These are phyloP conservation scores for Plicaturopsis crispa DNA, from an alignment of 768 basidiomycete species.

Conservation along the genomic window DNA sequence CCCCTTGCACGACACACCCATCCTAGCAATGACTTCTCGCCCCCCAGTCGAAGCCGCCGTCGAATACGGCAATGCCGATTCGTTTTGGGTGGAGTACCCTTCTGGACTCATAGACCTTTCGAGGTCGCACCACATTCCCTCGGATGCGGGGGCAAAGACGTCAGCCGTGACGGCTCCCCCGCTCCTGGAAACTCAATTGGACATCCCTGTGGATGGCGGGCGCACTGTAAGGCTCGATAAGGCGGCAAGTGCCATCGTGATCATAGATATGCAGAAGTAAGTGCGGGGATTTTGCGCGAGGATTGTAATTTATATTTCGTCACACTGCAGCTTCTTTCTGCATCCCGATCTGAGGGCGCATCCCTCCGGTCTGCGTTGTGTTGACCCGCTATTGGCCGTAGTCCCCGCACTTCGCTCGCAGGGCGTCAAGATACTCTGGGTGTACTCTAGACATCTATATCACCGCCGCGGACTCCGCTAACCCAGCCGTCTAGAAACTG, in stretches of 20 bases:
- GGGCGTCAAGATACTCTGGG: constrained; percentile 56
- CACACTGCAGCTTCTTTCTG: constrained; percentile 45
- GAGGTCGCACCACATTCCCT: constrained; percentile 32
- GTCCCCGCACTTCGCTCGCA: constrained; percentile 39
- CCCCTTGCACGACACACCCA: too few species aligned
- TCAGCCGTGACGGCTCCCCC: constrained; percentile 18
- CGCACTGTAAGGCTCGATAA: constrained; percentile 44
- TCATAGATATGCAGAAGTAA: constrained; percentile 74
- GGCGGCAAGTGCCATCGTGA: constrained; percentile 44
- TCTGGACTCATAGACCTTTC: constrained; percentile 56
- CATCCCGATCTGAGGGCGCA: constrained; percentile 53
- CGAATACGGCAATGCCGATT: constrained; percentile 46
- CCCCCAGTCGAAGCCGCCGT: constrained; percentile 35
- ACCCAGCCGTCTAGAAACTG: constrained; percentile 40
- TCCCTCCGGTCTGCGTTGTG: constrained; percentile 48
- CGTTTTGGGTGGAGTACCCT: constrained; percentile 68
- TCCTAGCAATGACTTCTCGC: constrained; percentile 37
- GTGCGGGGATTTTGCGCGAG: constrained; percentile 8
- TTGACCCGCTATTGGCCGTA: constrained; percentile 42
- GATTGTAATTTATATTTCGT: constrained; percentile 1
- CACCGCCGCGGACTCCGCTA: constrained; percentile 3
- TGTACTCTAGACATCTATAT: constrained; percentile 30
- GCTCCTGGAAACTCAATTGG: constrained; percentile 32
- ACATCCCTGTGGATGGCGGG: constrained; percentile 46
- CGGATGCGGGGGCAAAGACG: constrained; percentile 14